A percentile compares a stretch with the other conserved stretches of the same genome.
Conservation (phyloP, 345 rosid species). For the Diplotaxis tenuifolia region DNA sequence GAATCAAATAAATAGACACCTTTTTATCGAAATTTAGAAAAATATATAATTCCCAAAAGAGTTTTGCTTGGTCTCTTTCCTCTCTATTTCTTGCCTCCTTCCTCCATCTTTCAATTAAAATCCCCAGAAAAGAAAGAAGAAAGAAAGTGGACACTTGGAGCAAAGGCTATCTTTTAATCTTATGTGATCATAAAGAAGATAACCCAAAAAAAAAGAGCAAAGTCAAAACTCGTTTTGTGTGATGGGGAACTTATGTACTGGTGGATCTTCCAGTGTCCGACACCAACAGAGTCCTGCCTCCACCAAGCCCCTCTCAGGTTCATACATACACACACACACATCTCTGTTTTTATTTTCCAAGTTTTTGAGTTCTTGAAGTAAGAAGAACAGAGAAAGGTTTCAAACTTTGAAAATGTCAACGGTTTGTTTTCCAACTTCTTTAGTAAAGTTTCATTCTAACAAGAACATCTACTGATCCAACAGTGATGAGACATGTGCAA, state of each 20-base stretch:
- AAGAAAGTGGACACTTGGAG: neutral
- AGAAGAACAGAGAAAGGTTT: neutral
- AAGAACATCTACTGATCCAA: neutral
- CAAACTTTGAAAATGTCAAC: slow-evolving; percentile 10
- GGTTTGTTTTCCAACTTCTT: neutral
- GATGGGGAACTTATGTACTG: slow-evolving; percentile 34
- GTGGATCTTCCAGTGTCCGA: slow-evolving; percentile 32
- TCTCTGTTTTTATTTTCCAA: slow-evolving; percentile 8
- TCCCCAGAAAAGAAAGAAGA: neutral
- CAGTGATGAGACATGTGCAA: slow-evolving; percentile 4
- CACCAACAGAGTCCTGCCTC: slow-evolving; percentile 28
- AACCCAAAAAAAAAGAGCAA: neutral
- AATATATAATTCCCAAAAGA: too few relatives aligned
- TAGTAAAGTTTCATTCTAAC: neutral
- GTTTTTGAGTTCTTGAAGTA: too few relatives aligned
- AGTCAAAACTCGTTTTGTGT: slow-evolving; percentile 13
- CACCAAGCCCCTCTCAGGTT: slow-evolving; percentile 35
- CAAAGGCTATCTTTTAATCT: neutral
- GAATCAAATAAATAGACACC: too few relatives aligned
- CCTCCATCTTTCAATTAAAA: slow-evolving; percentile 10
- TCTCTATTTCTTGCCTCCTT: slow-evolving; percentile 27
- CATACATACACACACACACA: slow-evolving; percentile 8
- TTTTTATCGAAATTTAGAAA: too few relatives aligned
- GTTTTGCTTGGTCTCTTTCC: slow-evolving; percentile 9
- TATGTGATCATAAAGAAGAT: neutral